Evolutionary conservation across 2,329 filamentous ascomycete species (phyloP).

Genomic region (Hymenoscyphus fructigenus): DNA sequence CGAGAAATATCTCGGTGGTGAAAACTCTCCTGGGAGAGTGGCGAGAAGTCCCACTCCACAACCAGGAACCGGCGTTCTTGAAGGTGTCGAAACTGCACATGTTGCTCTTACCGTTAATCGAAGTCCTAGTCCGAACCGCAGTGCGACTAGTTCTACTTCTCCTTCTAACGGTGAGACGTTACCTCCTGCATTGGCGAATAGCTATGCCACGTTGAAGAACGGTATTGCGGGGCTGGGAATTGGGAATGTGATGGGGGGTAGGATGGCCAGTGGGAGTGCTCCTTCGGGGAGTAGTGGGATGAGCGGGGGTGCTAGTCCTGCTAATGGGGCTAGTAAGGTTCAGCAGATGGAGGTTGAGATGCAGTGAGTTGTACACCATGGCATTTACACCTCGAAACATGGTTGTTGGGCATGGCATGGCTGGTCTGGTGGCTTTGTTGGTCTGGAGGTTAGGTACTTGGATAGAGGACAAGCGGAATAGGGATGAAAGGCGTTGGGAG

Average conservation of each 20-base stretch:
- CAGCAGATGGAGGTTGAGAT: constrained; percentile 49
- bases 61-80: constrained; percentile 25
- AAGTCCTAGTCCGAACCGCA: constrained; percentile 21
- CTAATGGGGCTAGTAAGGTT: constrained; percentile 15
- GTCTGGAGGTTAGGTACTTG: background rate
- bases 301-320: constrained; percentile 15
- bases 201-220: constrained; percentile 44
- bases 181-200: constrained; percentile 11
- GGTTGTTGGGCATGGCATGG: too few relatives aligned
- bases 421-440: background rate
- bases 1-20: constrained; percentile 28
- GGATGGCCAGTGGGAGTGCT: constrained; percentile 12
- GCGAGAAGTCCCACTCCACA: constrained; percentile 9
- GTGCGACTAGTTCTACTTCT: constrained; percentile 12
- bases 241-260: constrained; percentile 34
- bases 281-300: constrained; percentile 12
- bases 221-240: constrained; percentile 46
- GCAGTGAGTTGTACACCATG: constrained; percentile 37
- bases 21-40: background rate
- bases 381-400: background rate
- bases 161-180: constrained; percentile 20
- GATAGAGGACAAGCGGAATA: background rate
- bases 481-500: background rate
- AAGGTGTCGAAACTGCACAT: constrained; percentile 31
- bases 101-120: constrained; percentile 19